These are phyloP conservation scores for Psilocybe subaeruginosa DNA, from an alignment of 768 basidiomycete genomes.

Conservation along the genomic window DNA sequence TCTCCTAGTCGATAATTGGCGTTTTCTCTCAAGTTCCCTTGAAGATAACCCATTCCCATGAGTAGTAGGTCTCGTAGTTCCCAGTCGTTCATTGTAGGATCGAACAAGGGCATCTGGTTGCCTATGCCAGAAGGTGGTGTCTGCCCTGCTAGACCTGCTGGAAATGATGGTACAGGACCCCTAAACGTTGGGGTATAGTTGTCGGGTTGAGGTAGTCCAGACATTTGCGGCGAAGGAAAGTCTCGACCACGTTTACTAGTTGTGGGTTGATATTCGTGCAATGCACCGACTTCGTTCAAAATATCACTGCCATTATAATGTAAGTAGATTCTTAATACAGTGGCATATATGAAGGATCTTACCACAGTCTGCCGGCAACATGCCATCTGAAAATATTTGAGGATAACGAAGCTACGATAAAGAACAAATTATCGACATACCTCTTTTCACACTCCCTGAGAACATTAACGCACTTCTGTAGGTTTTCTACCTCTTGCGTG, in stretches of 20 bases:
- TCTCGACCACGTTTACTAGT: neutral
- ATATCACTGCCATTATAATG: neutral
- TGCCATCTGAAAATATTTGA: constrained; percentile 32
- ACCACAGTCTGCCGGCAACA: neutral
- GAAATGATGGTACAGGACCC: neutral
- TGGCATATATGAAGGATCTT: neutral
- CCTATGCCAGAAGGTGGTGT: neutral
- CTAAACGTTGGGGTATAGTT: neutral
- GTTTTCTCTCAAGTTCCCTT: neutral
- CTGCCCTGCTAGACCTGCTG: neutral
- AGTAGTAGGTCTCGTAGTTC: neutral
- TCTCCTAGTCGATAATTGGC: neutral
- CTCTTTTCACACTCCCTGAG: constrained; percentile 12
- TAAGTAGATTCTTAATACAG: neutral
- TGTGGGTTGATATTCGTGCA: neutral
- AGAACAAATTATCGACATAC: neutral
- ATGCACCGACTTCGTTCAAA: neutral
- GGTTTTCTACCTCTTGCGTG: constrained; percentile 46
- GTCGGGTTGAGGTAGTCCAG: neutral
- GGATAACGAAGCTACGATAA: neutral
- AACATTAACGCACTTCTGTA: constrained; percentile 50
- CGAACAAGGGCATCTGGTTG: neutral
- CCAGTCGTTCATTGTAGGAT: neutral
- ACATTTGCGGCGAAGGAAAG: neutral
- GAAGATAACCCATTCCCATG: neutral